Evolutionary conservation across 441 rosid species (phyloP), one percentile per base, ranked within the genome.

Genomic region (Aquilaria agallochum): DNA sequence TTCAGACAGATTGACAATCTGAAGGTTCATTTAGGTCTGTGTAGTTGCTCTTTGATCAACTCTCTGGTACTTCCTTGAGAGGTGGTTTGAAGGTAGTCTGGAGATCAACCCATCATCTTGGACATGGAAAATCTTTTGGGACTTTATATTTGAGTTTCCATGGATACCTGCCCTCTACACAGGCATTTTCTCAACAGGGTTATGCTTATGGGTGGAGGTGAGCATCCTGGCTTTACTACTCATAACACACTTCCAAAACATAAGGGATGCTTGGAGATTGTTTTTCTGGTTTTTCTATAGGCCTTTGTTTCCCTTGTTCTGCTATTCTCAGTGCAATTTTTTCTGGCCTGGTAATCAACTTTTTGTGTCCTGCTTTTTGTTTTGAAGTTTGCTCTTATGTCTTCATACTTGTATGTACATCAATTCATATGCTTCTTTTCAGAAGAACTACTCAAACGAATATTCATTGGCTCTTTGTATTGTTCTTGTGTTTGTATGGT

Each of bases 131-230:
- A 58, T 56, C 51, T 51, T 72, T 58, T 74, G 76, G 79, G 74
- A 79, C 55, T 82, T 69, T 71, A 68, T 80, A 68, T 66, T 73
- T 63, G 58, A 68, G 15, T 87, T 84, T 73, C 90, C 90, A 40
- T 82, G 86, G 93, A 74, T 84, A 52, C 85, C 93, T 58, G 78
- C 85, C 32, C 73, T 87, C 65, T 84, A 80, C 64, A 78, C 88
- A 1, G 78, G 90, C 67, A 31, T 79, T 34, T 80, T 87, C 67
- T 84, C 90, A 11, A 80, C 88, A 14, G 80, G 80, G 20, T 51
- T 84, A 60, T 82, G 88, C 74, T 76, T 87, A 61, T 84, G 90
- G 90, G 62, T 79, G 68, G 90, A 87, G 93, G 88, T 82, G 76
- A 13, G 2, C 42, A 50, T 55, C 64, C 51, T 58, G 27, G 46